Base-by-base conservation (phyloP, 768 basidiomycete genomes). In the Austroboletus eburneus region DNA sequence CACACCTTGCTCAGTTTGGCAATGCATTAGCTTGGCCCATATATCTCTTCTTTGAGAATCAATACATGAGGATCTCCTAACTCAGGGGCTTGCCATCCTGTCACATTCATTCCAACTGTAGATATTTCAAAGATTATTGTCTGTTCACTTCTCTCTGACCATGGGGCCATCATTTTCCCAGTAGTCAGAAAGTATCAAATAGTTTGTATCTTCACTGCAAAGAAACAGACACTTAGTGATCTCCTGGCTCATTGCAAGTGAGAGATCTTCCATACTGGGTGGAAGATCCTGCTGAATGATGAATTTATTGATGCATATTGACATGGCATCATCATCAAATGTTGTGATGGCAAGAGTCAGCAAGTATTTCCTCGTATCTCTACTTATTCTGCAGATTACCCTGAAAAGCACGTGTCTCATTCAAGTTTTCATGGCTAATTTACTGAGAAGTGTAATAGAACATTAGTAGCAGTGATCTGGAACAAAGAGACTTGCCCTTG, bases 401-500 rank as follows among this genome's bases (percentile, higher is more conserved):
- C 34, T 1, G 48, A 49, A 36, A 48, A 43, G 50, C 44, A 14
- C 22, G 36, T n/a, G n/a, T n/a, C n/a, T 27, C 5, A 27, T 27
- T 5, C 27, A 27, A 5, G 12, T 6, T 27, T 27, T 27, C 12
- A 5, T 35, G 16, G 5, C n/a, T 17, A 5, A 13, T 17, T 13
- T 27, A 18, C 22, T 9, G 39, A 20, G 16, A 14, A 2, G n/a
- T n/a, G 40, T 8, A 0, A 13, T 9, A 60, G 62, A 44, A 55
- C 62, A 0, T 45, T 68, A 3, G 14, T 68, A 4, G 61, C 58
- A 5, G 55, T 52, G 8, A 51, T 67, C 9, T 50, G 48, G 6
- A 55, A 66, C 24, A 45, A 58, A 14, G 66, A 61, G 2, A 7
- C 20, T 3, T 67, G 61, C 36, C 65, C 54, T 1, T 69, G 67